Conservation (phyloP, 192 early-diverging fungal genomes). For the Pilaira anomala region DNA sequence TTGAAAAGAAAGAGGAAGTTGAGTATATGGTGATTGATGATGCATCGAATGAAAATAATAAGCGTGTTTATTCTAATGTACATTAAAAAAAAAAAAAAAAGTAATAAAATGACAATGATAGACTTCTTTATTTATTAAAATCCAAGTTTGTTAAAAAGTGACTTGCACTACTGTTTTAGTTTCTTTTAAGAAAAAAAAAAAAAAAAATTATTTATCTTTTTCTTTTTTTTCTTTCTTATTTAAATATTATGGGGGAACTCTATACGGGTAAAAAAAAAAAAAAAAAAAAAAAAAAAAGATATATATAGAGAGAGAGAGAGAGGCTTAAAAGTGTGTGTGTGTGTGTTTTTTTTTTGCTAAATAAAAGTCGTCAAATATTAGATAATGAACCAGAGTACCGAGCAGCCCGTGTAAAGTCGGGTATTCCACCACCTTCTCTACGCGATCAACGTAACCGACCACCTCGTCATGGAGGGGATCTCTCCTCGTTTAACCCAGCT, state of each 20-base stretch:
- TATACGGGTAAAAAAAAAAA: slow-evolving; percentile 8
- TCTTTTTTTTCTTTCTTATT: not conserved
- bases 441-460: slow-evolving; percentile 28
- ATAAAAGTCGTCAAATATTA: not conserved
- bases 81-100: not conserved
- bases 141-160: too few species aligned
- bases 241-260: slow-evolving; percentile 4
- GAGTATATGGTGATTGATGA: not conserved
- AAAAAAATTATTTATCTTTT: not conserved
- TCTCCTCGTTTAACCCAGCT: slow-evolving; percentile 30
- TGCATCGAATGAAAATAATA: too few species aligned
- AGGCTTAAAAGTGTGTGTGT: too few species aligned
- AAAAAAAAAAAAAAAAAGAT: too few species aligned
- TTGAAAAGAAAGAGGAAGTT: slow-evolving; percentile 40
- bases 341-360: not conserved
- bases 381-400: slow-evolving; percentile 46
- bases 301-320: too few species aligned
- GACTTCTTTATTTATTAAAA: too few species aligned
- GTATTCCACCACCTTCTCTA: slow-evolving; percentile 38
- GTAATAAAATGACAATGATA: not conserved
- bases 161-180: not conserved
- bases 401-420: slow-evolving; percentile 37
- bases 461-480: slow-evolving; percentile 10
- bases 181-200: too few species aligned
- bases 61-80: too few species aligned